phyloP scores from a whole-genome alignment of 1,284 basidiomycete species.

The Laetiporus sulphureus region DNA sequence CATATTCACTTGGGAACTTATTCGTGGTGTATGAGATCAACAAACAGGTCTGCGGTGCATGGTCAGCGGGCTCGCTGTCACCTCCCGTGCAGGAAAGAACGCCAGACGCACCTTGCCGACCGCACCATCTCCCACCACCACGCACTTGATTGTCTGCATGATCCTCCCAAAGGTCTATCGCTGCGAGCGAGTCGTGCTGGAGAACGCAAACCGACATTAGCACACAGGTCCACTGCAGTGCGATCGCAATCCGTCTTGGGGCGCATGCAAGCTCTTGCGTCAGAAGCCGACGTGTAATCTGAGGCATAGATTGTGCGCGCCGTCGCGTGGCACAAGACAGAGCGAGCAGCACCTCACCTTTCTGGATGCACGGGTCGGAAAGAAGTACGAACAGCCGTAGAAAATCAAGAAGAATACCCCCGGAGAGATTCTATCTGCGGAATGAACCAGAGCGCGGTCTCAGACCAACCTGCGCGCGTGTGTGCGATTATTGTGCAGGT shows the following conservation, averaged over 20 bases:
- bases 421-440: constrained; percentile 14
- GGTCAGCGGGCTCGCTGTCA: not conserved
- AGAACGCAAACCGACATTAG: constrained; percentile 6
- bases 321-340: constrained; percentile 3
- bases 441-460: constrained; percentile 13
- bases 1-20: constrained; percentile 98
- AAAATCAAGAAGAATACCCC: constrained; percentile 6
- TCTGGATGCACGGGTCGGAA: constrained; percentile 11
- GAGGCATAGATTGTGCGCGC: constrained; percentile 5
- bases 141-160: constrained; percentile 98
- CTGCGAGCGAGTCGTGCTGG: too few relatives aligned
- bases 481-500: too few relatives aligned
- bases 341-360: constrained; percentile 14
- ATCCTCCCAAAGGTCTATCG: constrained; percentile 24
- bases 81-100: constrained; percentile 1
- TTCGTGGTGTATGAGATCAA: constrained; percentile 99
- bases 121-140: constrained; percentile 99
- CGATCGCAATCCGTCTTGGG: constrained; percentile 3
- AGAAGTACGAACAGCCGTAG: constrained; percentile 8
- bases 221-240: constrained; percentile 2
- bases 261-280: not conserved
- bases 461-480: constrained; percentile 10
- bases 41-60: constrained; percentile 76
- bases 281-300: constrained; percentile 3
- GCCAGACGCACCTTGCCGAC: constrained; percentile 86